phyloP scores from a whole-genome alignment of 2,329 filamentous ascomycete genomes.

The Tolypocladium pustulatum region DNA sequence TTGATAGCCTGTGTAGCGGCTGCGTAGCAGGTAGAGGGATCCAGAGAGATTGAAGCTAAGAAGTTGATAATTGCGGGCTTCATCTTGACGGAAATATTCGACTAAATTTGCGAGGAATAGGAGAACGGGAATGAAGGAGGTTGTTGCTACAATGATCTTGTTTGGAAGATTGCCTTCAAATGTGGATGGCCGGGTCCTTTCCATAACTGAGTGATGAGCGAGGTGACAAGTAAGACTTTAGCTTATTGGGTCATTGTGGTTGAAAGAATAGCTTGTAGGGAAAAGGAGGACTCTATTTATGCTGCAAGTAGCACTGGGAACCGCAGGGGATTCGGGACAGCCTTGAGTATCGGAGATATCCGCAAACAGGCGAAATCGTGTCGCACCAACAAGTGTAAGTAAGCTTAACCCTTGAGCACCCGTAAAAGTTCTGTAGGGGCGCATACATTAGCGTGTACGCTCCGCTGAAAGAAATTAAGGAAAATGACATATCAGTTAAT shows the following conservation, averaged over 20 bases:
- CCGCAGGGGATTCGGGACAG: not conserved
- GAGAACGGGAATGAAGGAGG: not conserved
- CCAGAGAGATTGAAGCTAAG: not conserved
- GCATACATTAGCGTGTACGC: not conserved
- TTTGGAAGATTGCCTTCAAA: not conserved
- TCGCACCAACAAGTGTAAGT: not conserved
- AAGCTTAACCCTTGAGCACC: not conserved
- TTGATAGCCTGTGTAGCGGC: not conserved
- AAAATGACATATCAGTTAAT: not conserved
- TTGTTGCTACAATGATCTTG: not conserved
- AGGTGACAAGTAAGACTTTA: not conserved
- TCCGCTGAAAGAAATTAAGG: not conserved
- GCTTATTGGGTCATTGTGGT: not conserved
- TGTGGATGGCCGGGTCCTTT: not conserved
- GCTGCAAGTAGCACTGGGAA: not conserved
- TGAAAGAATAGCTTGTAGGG: not conserved
- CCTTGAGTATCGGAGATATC: not conserved
- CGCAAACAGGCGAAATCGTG: not conserved
- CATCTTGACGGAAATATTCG: not conserved
- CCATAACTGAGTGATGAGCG: not conserved
- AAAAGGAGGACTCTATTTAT: not conserved
- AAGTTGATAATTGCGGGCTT: not conserved
- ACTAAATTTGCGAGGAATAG: not conserved
- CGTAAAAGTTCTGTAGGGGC: not conserved
- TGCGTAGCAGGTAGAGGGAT: not conserved